Conservation (phyloP, 1,284 basidiomycete species). For the Cryptococcus sp. region DNA sequence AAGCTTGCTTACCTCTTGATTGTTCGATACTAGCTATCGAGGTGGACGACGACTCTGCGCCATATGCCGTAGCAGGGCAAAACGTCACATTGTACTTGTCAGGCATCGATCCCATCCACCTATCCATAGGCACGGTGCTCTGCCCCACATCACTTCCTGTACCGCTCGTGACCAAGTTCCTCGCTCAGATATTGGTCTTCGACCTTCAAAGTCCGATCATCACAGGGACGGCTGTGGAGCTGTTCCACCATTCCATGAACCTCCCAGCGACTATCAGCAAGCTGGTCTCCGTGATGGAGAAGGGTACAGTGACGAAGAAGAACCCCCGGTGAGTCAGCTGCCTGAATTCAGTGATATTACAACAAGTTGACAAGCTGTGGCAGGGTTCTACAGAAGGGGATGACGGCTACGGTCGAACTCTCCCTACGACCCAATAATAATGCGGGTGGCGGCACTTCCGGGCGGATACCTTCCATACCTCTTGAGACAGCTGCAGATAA, state of each 20-base stretch:
- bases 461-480: constrained; percentile 65
- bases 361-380: constrained; percentile 3
- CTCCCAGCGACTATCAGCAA: constrained; percentile 84
- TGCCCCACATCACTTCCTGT: constrained; percentile 72
- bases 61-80: constrained; percentile 88
- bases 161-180: constrained; percentile 74
- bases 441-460: constrained; percentile 58
- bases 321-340: constrained; percentile 69
- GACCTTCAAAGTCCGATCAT: constrained; percentile 89
- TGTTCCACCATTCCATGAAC: constrained; percentile 93
- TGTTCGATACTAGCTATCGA: constrained; percentile 71
- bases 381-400: constrained; percentile 79
- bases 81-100: constrained; percentile 85
- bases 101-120: constrained; percentile 79
- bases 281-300: constrained; percentile 76
- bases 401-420: constrained; percentile 83
- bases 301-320: constrained; percentile 72
- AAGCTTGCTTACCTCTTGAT: background rate
- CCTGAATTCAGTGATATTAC: background rate
- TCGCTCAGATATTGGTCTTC: constrained; percentile 89
- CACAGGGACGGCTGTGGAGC: constrained; percentile 81
- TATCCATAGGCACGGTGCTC: constrained; percentile 85
- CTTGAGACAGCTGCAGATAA: constrained; percentile 84
- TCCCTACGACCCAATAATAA: constrained; percentile 59
- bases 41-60: constrained; percentile 72